Evolutionary conservation across 1,284 basidiomycete genomes (phyloP).

Genomic region (Ceraceosorus guamensis): DNA sequence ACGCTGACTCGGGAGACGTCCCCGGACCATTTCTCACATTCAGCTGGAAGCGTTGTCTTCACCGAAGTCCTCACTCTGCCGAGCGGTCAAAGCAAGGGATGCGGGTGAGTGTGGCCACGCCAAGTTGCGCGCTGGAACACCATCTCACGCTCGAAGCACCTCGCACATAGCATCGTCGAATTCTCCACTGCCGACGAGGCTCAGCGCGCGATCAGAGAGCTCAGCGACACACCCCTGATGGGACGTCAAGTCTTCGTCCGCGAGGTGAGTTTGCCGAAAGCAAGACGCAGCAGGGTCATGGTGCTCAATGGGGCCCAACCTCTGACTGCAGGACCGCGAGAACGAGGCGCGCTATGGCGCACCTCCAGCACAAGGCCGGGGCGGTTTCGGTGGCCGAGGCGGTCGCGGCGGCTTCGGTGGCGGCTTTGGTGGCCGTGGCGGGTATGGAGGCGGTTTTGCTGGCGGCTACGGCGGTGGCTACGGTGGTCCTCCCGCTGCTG

Average conservation of each 20-base stretch:
- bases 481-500: slow-evolving; percentile 12
- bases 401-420: slow-evolving; percentile 25
- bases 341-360: slow-evolving; percentile 87
- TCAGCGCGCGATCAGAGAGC: slow-evolving; percentile 27
- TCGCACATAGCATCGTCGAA: slow-evolving; percentile 33
- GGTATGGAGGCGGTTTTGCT: slow-evolving; percentile 20
- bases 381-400: slow-evolving; percentile 25
- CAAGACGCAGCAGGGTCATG: neutral
- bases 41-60: slow-evolving; percentile 75
- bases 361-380: slow-evolving; percentile 66
- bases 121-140: neutral
- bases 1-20: too few relatives aligned
- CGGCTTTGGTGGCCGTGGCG: slow-evolving; percentile 24
- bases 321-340: slow-evolving; percentile 72
- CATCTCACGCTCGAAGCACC: neutral
- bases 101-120: slow-evolving; percentile 50
- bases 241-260: slow-evolving; percentile 92
- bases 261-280: slow-evolving; percentile 59
- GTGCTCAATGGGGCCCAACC: neutral
- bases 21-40: too few relatives aligned
- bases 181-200: slow-evolving; percentile 34
- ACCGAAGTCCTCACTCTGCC: slow-evolving; percentile 95
- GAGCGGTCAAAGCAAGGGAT: slow-evolving; percentile 92
- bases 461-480: slow-evolving; percentile 11
- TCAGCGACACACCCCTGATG: slow-evolving; percentile 67